Evolutionary conservation across 1,284 basidiomycete genomes (phyloP), one percentile per base, ranked within the genome.

Genomic region (Sanghuangporus baumii): DNA sequence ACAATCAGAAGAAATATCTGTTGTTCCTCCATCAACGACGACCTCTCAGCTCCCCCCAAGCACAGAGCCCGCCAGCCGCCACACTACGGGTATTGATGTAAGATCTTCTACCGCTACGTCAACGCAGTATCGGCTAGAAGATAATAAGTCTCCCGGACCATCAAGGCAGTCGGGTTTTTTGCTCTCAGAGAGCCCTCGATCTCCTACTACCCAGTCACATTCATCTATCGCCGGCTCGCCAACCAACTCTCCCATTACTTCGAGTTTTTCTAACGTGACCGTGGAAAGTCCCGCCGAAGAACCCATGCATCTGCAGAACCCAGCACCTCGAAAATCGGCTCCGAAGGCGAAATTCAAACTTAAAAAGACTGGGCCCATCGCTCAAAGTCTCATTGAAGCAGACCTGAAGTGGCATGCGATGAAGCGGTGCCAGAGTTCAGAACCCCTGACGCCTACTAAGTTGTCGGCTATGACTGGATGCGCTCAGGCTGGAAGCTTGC

Each of bases 321-420:
- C 57, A 14, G 20, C 46, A 2, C 6, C 18, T 20, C 54, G 37
- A 36, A 40, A 31, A 4, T 31, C 5, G 26, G 26, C 26, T 0
- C 3, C 43, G 5, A 55, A 26, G 37, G 58, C 52, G 26, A 62
- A 62, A 23, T 48, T 51, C 9, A 62, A 58, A 31, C 61, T 62
- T 36, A 36, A n/a, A 18, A 62, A 58, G 48, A 23, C 55, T 12
- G 41, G 37, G 31, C 48, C 51, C n/a, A 20, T 57, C n/a, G 20
- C 51, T 37, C 40, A 54, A 37, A 36, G 26, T 9, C 46, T 62
- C 16, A 37, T 58, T 11, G 46, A 62, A 16, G 55, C 57, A 11
- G 61, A 62, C 36, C 14, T 58, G 11, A 58, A 58, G 6, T 54
- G 56, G 56, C 50, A 41, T 18, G 41, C 59, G 18, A 43, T 51